Evolutionary conservation across 768 basidiomycete genomes (phyloP), one percentile per base, ranked within the genome.

Genomic region (Asterophora lycoperdoides): DNA sequence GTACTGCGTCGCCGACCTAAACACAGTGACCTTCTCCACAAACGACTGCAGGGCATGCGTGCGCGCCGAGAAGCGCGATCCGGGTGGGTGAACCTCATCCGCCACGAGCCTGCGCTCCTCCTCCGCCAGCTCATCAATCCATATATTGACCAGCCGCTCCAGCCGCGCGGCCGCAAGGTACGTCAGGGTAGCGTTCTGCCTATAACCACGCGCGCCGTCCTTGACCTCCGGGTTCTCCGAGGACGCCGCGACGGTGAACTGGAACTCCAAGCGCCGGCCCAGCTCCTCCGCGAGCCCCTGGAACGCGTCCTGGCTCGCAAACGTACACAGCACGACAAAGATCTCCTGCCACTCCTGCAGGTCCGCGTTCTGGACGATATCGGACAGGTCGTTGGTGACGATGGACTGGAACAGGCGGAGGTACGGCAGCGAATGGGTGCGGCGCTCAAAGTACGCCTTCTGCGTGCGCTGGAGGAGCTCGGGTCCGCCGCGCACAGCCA

Each of bases 291-390:
- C 85, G 6, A 99, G 76, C n/a, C 79, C 74, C 9, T 84, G 69
- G 60, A 97, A 98, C 60, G 97, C 93, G 14, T 90, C 86, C 49
- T 79, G 69, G 43, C 70, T 78, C 1, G 94, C 92, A 68, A 94
- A 99, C 0, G 95, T 97, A 71, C 94, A 97, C 8, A 97, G 65
- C 10, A 99, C 90, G 32, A 95, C 94, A 56, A 98, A 97, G 44
- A 94, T 90, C 66, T 96, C 95, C 50, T 86, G 82, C 95, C 95
- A 98, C 64, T 99, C 93, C 35, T 81, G 74, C 43, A 98, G 64
- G 57, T 98, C 93, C 18, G 94, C 95, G 58, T 97, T 96, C 65
- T 96, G 93, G 8, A 97, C 94, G 43, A 98, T 83, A 64, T 97
- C 96, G 15, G 80, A 77, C 7, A 98, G 80, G 60, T 98, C 96